A percentile compares a stretch with the other conserved stretches of the same genome.
Conservation (phyloP, 1,284 basidiomycete genomes). For the Tylopilus sp. region DNA sequence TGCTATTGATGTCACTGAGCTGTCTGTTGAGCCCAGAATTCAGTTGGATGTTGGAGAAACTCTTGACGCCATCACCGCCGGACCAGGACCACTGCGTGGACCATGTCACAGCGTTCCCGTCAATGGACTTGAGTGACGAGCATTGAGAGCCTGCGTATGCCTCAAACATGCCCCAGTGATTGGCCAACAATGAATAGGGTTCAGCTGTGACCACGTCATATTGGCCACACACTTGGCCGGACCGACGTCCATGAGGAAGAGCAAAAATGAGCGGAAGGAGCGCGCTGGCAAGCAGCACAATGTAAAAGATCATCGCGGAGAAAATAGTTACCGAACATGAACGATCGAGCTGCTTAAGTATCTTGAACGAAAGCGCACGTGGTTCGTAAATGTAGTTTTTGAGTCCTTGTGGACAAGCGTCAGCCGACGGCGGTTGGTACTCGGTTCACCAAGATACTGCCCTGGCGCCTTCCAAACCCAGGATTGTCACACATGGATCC, state of each 20-base stretch:
- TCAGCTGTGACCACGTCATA: conserved; percentile 61
- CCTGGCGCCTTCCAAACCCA: no score
- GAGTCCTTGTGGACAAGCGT: background rate
- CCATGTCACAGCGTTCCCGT: conserved; percentile 62
- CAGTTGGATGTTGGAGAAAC: conserved; percentile 68
- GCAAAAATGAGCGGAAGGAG: conserved; percentile 34
- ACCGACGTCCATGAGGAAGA: conserved; percentile 24
- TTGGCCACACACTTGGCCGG: conserved; percentile 52
- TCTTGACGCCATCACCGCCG: conserved; percentile 63
- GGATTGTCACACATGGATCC: no score
- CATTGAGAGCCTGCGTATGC: conserved; percentile 67
- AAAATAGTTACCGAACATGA: background rate
- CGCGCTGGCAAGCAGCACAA: conserved; percentile 20
- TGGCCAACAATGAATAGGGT: conserved; percentile 59
- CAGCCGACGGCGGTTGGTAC: no score
- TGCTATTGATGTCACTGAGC: conserved; percentile 63
- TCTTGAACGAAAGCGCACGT: background rate
- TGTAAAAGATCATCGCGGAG: conserved; percentile 24
- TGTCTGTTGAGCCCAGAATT: conserved; percentile 64
- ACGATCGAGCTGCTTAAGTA: conserved; percentile 20
- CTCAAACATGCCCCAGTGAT: conserved; percentile 63
- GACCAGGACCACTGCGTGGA: conserved; percentile 65
- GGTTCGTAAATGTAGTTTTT: background rate
- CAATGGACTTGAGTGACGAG: conserved; percentile 59
- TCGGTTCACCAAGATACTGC: conserved; percentile 4